Percentiles rank a stretch among this genome's conserved stretches.
phyloP scores from a whole-genome alignment of 2,329 filamentous ascomycete genomes.

The Neobulgaria alba region DNA sequence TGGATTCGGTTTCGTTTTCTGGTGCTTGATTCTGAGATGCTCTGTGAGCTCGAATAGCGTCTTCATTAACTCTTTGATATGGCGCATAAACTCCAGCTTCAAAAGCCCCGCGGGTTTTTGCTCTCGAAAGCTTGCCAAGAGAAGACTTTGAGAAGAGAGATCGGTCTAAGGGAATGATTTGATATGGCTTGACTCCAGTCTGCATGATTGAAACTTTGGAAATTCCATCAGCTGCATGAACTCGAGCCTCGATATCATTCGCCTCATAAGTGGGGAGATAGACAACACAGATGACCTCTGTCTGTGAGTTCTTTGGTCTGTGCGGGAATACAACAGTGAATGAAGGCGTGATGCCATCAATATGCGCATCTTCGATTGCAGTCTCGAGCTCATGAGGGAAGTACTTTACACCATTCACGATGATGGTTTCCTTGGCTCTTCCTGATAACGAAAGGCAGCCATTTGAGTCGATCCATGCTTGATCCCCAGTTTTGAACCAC shows the following conservation, averaged over 20 bases:
- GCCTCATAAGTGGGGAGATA: conserved; percentile 29
- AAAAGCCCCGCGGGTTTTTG: conserved; percentile 28
- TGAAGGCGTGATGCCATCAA: conserved; percentile 19
- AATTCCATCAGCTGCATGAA: conserved; percentile 21
- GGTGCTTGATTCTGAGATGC: conserved; percentile 15
- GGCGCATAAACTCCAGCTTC: conserved; percentile 26
- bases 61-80: conserved; percentile 8
- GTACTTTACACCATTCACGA: conserved; percentile 40
- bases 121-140: conserved; percentile 34
- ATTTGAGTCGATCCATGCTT: conserved; percentile 28
- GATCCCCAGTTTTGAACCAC: conserved; percentile 37
- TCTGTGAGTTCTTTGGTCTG: conserved; percentile 24
- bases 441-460: conserved; percentile 33
- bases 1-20: conserved; percentile 14
- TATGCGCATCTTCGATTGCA: conserved; percentile 30
- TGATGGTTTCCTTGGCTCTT: conserved; percentile 36
- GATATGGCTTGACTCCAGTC: conserved; percentile 20
- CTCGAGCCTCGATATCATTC: conserved; percentile 19
- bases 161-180: conserved; percentile 24
- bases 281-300: conserved; percentile 34
- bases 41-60: conserved; percentile 13
- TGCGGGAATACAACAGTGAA: conserved; percentile 34
- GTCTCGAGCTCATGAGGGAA: conserved; percentile 31
- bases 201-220: conserved; percentile 15
- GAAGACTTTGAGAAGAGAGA: conserved; percentile 29